These are phyloP conservation scores for Lolium multiflorum DNA, from an alignment of 176 grass and related monocot species.

Conservation along the genomic window DNA sequence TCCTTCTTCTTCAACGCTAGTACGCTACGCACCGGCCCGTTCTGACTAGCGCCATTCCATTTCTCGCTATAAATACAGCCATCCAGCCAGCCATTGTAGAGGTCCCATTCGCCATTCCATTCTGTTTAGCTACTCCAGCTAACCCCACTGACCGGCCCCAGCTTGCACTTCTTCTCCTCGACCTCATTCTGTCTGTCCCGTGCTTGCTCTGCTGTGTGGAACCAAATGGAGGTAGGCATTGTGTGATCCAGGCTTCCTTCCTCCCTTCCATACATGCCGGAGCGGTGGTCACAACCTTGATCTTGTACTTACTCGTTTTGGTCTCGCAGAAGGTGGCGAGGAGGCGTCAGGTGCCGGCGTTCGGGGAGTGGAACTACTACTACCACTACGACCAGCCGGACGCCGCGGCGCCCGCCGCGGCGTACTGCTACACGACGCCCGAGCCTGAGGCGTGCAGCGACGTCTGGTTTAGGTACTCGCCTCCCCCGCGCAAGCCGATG, in stretches of 20 bases:
- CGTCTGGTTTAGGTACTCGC: conserved; percentile 45
- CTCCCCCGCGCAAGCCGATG: conserved; percentile 23
- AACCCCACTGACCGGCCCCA: no score
- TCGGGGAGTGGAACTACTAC: conserved; percentile 62
- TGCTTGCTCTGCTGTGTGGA: background rate
- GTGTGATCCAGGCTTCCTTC: background rate
- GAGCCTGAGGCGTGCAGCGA: conserved; percentile 50
- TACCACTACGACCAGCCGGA: conserved; percentile 22
- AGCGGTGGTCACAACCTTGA: background rate
- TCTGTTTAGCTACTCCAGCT: background rate
- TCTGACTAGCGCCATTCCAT: background rate
- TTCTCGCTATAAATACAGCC: background rate
- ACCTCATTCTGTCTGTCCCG: conserved; percentile 2
- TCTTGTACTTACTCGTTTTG: background rate
- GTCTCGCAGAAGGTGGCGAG: conserved; percentile 27
- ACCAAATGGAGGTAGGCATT: background rate
- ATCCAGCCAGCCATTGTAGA: background rate
- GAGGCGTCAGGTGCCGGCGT: conserved; percentile 48
- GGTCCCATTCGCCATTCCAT: background rate
- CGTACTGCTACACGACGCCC: conserved; percentile 13
- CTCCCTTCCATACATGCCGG: background rate
- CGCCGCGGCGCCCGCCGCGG: background rate
- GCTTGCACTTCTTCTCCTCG: background rate
- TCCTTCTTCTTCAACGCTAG: no score
- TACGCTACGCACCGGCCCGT: no score